Evolutionary conservation across 2,329 filamentous ascomycete genomes (phyloP).

Genomic region (Lecanicillium sp.): DNA sequence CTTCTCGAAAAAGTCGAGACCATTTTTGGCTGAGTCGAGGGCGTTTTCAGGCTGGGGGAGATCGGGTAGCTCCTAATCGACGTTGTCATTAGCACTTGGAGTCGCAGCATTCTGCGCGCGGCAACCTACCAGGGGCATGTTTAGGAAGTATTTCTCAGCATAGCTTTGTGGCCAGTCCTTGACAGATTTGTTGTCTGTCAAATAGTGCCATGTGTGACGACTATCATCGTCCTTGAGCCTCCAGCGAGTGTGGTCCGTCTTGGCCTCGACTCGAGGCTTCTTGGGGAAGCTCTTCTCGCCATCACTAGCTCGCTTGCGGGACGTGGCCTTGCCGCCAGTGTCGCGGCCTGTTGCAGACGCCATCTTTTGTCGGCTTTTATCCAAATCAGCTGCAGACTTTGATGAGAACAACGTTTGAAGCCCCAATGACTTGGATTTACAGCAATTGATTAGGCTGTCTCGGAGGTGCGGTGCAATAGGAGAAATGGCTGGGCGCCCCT

Average conservation of each 20-base stretch:
- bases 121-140: slow-evolving; percentile 60
- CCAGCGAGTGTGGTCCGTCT: slow-evolving; percentile 79
- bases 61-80: slow-evolving; percentile 58
- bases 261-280: slow-evolving; percentile 39
- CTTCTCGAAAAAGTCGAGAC: slow-evolving; percentile 78
- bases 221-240: slow-evolving; percentile 75
- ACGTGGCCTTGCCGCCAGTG: slow-evolving; percentile 21
- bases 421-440: slow-evolving; percentile 6
- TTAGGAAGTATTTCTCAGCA: slow-evolving; percentile 86
- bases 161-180: slow-evolving; percentile 75
- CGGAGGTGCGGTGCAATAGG: slow-evolving; percentile 4
- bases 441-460: neutral
- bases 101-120: neutral
- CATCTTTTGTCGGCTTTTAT: slow-evolving; percentile 15
- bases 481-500: neutral
- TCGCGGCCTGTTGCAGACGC: slow-evolving; percentile 20
- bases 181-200: slow-evolving; percentile 62
- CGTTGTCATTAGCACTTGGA: slow-evolving; percentile 3
- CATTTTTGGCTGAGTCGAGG: slow-evolving; percentile 72
- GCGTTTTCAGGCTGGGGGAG: slow-evolving; percentile 64
- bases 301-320: slow-evolving; percentile 35
- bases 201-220: slow-evolving; percentile 89
- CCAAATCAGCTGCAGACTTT: neutral
- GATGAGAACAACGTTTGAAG: neutral
- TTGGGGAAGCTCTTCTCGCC: slow-evolving; percentile 30